Conservation (phyloP, 257 asterid genomes). For the Rhazya stricta region DNA sequence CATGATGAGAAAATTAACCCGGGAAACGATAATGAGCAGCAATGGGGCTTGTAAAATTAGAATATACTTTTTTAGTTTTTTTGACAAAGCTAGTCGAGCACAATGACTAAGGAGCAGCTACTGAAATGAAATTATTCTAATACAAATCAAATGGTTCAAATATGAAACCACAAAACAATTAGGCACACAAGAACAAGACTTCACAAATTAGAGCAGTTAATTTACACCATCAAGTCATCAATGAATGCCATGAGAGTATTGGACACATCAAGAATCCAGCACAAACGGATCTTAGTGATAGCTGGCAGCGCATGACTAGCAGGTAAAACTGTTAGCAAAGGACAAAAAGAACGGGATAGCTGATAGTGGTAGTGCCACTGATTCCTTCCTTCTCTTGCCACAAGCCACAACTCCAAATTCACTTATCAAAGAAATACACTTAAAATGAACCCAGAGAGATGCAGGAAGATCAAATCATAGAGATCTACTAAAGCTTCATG, state of each 20-base stretch:
- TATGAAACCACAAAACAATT: neutral
- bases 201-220: neutral
- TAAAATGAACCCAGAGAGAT: neutral
- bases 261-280: neutral
- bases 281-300: neutral
- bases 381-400: neutral
- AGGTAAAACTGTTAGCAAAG: neutral
- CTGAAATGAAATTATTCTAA: neutral
- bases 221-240: neutral
- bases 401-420: neutral
- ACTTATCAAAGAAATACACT: neutral
- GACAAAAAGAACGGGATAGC: neutral
- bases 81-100: neutral
- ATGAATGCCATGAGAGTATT: neutral
- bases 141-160: neutral
- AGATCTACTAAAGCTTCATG: constrained; percentile 10
- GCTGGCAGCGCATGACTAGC: constrained; percentile 15
- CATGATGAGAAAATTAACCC: neutral
- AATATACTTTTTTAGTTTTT: neutral
- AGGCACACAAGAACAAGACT: neutral
- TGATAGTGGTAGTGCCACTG: neutral
- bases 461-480: neutral
- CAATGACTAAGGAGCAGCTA: neutral
- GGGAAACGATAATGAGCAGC: neutral
- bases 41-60: neutral